Percentiles rank a stretch among this genome's conserved stretches.
These are phyloP conservation scores for Phytopythium ostracodes DNA, from an alignment of 352 stramenopile genomes.

Conservation along the genomic window DNA sequence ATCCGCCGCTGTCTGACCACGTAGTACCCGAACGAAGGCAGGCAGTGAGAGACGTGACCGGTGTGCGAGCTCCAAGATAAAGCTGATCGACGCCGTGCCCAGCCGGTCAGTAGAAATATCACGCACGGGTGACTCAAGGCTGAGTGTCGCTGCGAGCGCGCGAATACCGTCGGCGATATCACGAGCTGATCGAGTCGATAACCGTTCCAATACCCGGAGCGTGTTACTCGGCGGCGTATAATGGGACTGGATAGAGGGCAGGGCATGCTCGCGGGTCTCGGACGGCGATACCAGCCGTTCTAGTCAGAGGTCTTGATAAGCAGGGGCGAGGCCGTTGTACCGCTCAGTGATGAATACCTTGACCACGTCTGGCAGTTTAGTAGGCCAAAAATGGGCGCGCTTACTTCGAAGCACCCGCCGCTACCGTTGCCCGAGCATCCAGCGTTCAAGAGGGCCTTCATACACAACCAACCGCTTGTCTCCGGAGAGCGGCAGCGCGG, in stretches of 20 bases:
- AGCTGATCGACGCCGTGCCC: conserved; percentile 2
- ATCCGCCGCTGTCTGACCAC: not conserved
- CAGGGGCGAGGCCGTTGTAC: conserved; percentile 1
- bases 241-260: no score
- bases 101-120: not conserved
- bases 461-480: conserved; percentile 6
- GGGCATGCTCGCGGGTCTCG: no score
- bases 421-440: conserved; percentile 9
- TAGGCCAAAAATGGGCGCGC: conserved; percentile 10
- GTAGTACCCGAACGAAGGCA: not conserved
- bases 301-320: conserved; percentile 1
- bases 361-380: conserved; percentile 1
- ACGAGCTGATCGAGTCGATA: no score
- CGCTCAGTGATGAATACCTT: not conserved
- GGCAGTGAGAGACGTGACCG: conserved; percentile 1
- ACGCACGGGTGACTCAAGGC: no score
- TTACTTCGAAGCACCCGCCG: not conserved
- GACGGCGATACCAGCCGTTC: not conserved
- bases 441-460: conserved; percentile 7
- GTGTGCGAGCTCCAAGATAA: not conserved
- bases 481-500: no score
- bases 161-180: no score
- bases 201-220: no score
- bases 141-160: no score
- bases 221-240: no score